Conservation (phyloP, 768 basidiomycete species). For the Boletus huronensis region DNA sequence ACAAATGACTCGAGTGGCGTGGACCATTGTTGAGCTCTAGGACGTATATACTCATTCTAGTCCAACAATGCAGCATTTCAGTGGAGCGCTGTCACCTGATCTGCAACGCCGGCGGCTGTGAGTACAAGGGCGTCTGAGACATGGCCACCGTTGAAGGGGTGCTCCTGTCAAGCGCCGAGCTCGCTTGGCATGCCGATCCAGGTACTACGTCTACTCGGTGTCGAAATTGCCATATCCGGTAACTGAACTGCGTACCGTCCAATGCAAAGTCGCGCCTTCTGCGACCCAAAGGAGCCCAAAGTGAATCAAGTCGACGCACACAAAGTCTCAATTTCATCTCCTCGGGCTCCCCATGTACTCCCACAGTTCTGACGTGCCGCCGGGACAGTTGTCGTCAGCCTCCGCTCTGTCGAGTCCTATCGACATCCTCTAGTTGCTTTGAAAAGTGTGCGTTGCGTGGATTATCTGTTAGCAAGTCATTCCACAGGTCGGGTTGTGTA, state of each 20-base stretch:
- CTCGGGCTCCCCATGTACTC: background rate
- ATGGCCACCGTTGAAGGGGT: background rate
- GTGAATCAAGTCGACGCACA: background rate
- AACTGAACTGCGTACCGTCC: background rate
- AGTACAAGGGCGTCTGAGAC: conserved; percentile 7
- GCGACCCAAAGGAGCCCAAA: background rate
- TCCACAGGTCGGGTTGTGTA: background rate
- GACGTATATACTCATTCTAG: background rate
- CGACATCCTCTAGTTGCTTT: too few species aligned
- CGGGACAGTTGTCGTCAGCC: background rate
- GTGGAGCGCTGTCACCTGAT: conserved; percentile 1
- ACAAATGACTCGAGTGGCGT: background rate
- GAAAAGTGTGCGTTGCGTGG: background rate
- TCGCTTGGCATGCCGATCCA: background rate
- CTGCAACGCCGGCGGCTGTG: background rate
- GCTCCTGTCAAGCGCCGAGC: background rate
- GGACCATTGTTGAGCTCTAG: background rate
- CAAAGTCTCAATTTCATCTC: background rate
- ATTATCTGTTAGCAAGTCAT: background rate
- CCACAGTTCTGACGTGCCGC: background rate
- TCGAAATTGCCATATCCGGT: conserved; percentile 9
- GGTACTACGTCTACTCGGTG: conserved; percentile 8
- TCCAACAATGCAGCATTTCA: conserved; percentile 10
- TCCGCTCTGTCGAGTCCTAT: background rate
- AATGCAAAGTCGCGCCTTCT: background rate